Conservation (phyloP, 2,329 filamentous ascomycete species). For the Fusarium praegraminearum region DNA sequence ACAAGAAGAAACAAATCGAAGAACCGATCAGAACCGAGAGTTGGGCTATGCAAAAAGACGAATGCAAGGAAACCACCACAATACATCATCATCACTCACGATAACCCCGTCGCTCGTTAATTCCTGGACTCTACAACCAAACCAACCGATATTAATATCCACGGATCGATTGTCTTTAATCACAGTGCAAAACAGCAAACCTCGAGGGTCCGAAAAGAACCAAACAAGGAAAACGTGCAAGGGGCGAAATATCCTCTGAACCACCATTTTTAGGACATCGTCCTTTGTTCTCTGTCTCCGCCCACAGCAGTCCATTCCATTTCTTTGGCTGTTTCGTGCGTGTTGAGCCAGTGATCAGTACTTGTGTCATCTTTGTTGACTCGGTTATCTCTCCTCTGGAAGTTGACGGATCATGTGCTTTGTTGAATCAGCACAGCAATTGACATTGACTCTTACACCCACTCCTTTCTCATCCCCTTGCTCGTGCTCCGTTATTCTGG, state of each 20-base stretch:
- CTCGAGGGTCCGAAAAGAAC: background rate
- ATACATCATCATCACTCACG: constrained; percentile 23
- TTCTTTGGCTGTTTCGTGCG: constrained; percentile 31
- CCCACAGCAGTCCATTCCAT: constrained; percentile 22
- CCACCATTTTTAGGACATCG: constrained; percentile 10
- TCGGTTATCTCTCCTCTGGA: constrained; percentile 4
- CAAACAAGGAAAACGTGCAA: constrained; percentile 31
- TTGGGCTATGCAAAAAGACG: constrained; percentile 3
- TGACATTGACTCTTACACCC: constrained; percentile 23
- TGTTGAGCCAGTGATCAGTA: constrained; percentile 17
- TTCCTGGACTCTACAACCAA: constrained; percentile 17
- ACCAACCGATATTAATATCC: constrained; percentile 5
- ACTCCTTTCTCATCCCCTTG: background rate
- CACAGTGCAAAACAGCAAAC: background rate
- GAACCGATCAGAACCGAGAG: constrained; percentile 6
- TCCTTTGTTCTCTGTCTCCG: constrained; percentile 24
- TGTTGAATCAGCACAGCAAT: constrained; percentile 21
- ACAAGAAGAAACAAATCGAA: constrained; percentile 13
- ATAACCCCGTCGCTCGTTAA: constrained; percentile 37
- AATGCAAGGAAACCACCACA: constrained; percentile 28
- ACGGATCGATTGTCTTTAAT: constrained; percentile 26
- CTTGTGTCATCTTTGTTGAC: constrained; percentile 19
- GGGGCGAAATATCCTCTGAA: constrained; percentile 35
- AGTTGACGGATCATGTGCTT: constrained; percentile 22
- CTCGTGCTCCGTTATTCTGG: constrained; percentile 15